A percentile compares a stretch with the other conserved stretches of the same genome.
Conservation (phyloP, 2,329 filamentous ascomycete genomes). For the Fusarium citri region DNA sequence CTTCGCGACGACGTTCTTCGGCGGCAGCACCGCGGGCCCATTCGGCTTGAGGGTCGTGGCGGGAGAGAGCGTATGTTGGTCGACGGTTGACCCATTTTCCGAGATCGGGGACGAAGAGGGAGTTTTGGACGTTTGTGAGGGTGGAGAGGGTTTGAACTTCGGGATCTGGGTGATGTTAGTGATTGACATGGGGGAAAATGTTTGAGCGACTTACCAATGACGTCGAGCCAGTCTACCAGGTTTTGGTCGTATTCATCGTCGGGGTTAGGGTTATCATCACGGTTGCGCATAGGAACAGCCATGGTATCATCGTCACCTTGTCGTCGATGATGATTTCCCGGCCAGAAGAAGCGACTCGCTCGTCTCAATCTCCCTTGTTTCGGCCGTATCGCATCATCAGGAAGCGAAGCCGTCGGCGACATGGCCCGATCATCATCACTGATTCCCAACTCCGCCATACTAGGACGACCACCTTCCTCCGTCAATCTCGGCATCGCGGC, state of each 20-base stretch:
- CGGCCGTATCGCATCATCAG: constrained; percentile 34
- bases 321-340: constrained; percentile 29
- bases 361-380: constrained; percentile 26
- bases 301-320: constrained; percentile 9
- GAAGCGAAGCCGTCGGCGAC: constrained; percentile 46
- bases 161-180: constrained; percentile 67
- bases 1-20: constrained; percentile 35
- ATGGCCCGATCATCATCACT: constrained; percentile 23
- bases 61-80: constrained; percentile 80
- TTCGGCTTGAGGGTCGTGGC: constrained; percentile 50
- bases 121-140: constrained; percentile 90
- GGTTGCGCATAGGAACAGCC: neutral
- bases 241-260: constrained; percentile 55
- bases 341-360: constrained; percentile 47
- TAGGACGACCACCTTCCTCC: constrained; percentile 54
- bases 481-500: constrained; percentile 54
- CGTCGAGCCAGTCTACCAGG: constrained; percentile 56
- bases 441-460: constrained; percentile 50
- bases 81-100: constrained; percentile 79
- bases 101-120: constrained; percentile 85
- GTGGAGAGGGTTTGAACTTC: constrained; percentile 86
- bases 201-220: constrained; percentile 49
- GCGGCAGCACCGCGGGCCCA: constrained; percentile 41
- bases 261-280: constrained; percentile 15
- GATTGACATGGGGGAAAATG: neutral